These are phyloP conservation scores for Melampsora americana DNA, from an alignment of 1,284 basidiomycete species.

Conservation along the genomic window DNA sequence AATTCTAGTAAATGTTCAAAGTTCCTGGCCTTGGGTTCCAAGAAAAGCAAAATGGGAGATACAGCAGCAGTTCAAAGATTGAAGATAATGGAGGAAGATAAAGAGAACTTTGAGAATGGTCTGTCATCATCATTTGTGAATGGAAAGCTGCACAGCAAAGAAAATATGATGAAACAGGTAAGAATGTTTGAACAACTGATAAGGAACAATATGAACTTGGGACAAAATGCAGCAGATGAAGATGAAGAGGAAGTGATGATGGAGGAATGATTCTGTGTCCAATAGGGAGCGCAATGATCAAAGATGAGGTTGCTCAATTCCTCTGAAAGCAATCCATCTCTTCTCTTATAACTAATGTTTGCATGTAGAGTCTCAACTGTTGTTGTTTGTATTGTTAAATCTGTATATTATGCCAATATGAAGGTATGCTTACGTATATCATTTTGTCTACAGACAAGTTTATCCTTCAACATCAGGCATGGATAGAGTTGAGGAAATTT, in stretches of 20 bases:
- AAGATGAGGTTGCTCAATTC: no score
- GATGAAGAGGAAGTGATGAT: slow-evolving; percentile 1
- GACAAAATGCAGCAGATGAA: slow-evolving; percentile 9
- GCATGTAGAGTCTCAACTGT: no score
- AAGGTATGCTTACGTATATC: no score
- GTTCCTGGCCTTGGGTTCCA: slow-evolving; percentile 5
- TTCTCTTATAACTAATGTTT: no score
- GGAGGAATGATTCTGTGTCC: not conserved
- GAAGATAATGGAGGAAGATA: slow-evolving; percentile 20
- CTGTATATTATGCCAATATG: no score
- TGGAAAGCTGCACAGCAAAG: not conserved
- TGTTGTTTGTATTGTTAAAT: no score
- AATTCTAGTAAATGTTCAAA: slow-evolving; percentile 37
- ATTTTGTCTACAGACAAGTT: no score
- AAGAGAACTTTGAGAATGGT: slow-evolving; percentile 15
- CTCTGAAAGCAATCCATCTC: no score
- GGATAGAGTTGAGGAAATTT: no score
- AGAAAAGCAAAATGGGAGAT: slow-evolving; percentile 15
- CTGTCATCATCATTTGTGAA: slow-evolving; percentile 15
- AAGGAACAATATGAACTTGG: slow-evolving; percentile 14
- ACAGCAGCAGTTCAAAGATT: slow-evolving; percentile 13
- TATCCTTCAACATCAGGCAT: no score
- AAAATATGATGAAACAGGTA: slow-evolving; percentile 14
- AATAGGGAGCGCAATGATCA: no score
- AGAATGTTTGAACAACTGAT: slow-evolving; percentile 26